Evolutionary conservation across 2,329 filamentous ascomycete genomes (phyloP).

Genomic region (Thielaviopsis punctulata): DNA sequence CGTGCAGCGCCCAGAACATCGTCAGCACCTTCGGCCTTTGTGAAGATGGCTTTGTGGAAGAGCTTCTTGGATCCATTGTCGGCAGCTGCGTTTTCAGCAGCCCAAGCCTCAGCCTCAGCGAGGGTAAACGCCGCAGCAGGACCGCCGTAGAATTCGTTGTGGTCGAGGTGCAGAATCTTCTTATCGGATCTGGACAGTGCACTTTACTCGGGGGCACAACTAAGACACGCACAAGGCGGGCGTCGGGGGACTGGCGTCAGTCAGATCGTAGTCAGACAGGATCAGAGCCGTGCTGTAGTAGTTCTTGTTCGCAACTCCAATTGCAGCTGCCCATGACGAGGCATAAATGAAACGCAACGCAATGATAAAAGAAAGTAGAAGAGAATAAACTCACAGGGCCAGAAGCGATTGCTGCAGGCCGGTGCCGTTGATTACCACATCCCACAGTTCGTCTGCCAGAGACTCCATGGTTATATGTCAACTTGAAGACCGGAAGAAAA

Average conservation of each 20-base stretch:
- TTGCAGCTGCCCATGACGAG: background rate
- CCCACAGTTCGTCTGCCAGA: slow-evolving; percentile 57
- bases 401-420: slow-evolving; percentile 64
- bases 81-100: slow-evolving; percentile 16
- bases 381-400: slow-evolving; percentile 44
- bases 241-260: slow-evolving; percentile 47
- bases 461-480: slow-evolving; percentile 45
- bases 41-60: slow-evolving; percentile 23
- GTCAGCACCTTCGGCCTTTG: slow-evolving; percentile 26
- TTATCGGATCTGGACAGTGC: slow-evolving; percentile 83
- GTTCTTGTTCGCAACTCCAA: background rate
- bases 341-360: slow-evolving; percentile 17
- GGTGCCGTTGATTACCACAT: slow-evolving; percentile 64
- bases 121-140: slow-evolving; percentile 72
- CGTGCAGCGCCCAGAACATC: slow-evolving; percentile 36
- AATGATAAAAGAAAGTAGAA: slow-evolving; percentile 13
- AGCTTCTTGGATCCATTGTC: slow-evolving; percentile 15
- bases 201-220: slow-evolving; percentile 32
- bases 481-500: background rate
- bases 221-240: slow-evolving; percentile 15
- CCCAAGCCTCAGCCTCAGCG: slow-evolving; percentile 63
- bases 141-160: slow-evolving; percentile 76
- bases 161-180: slow-evolving; percentile 78
- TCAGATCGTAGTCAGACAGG: slow-evolving; percentile 18
- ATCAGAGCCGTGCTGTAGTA: slow-evolving; percentile 14